phyloP scores from a whole-genome alignment of 495 filamentous ascomycete genomes.

The Penicillium waksmanii region DNA sequence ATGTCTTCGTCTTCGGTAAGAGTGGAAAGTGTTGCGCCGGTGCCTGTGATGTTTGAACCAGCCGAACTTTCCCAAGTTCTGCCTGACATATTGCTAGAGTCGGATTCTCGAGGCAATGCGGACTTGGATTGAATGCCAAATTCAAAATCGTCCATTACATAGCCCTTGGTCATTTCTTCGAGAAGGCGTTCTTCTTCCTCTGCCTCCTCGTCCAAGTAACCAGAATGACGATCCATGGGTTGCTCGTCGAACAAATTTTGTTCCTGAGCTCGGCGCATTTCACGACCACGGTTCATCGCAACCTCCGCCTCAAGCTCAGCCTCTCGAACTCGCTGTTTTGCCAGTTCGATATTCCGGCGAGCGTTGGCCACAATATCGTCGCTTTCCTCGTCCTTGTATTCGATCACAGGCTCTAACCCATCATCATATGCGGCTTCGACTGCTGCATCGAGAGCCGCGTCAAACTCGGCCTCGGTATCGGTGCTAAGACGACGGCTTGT shows the following conservation, averaged over 20 bases:
- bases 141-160: slow-evolving; percentile 85
- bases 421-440: slow-evolving; percentile 97
- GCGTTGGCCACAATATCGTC: slow-evolving; percentile 58
- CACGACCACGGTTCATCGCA: slow-evolving; percentile 53
- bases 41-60: slow-evolving; percentile 76
- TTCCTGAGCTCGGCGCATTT: slow-evolving; percentile 44
- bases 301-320: slow-evolving; percentile 75
- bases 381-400: slow-evolving; percentile 41
- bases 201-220: slow-evolving; percentile 72
- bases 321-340: slow-evolving; percentile 77
- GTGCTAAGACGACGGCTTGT: slow-evolving; percentile 68
- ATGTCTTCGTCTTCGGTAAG: slow-evolving; percentile 67
- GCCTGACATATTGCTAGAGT: slow-evolving; percentile 81
- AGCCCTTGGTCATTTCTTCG: slow-evolving; percentile 90
- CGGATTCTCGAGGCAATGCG: slow-evolving; percentile 82
- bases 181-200: slow-evolving; percentile 90
- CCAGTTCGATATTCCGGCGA: slow-evolving; percentile 72
- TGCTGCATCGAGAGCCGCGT: slow-evolving; percentile 92
- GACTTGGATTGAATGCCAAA: slow-evolving; percentile 75
- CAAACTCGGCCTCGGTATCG: slow-evolving; percentile 88
- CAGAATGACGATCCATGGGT: slow-evolving; percentile 40
- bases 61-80: slow-evolving; percentile 88
- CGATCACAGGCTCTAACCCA: slow-evolving; percentile 73
- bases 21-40: slow-evolving; percentile 72
- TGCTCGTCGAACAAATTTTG: slow-evolving; percentile 31